These are phyloP conservation scores for Salix caprea DNA, from an alignment of 345 rosid genomes.

Conservation along the genomic window DNA sequence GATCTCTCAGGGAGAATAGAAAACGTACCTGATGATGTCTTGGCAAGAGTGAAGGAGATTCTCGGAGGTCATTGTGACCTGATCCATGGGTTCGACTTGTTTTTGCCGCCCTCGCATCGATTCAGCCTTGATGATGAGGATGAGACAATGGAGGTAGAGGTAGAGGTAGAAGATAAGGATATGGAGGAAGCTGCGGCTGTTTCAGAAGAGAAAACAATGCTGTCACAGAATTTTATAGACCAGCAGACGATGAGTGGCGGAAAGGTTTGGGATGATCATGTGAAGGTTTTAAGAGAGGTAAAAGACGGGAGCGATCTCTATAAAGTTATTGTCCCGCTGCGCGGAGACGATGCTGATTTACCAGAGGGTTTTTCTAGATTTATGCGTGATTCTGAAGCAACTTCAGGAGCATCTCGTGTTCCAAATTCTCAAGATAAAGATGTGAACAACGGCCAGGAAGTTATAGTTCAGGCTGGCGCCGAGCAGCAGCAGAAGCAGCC, in stretches of 20 bases:
- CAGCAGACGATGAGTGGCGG: neutral
- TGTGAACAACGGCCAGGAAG: neutral
- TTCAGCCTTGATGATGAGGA: neutral
- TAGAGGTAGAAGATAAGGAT: neutral
- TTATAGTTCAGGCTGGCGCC: neutral
- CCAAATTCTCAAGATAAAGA: neutral
- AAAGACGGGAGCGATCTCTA: neutral
- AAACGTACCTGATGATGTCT: neutral
- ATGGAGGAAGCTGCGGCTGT: neutral
- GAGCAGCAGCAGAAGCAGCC: neutral
- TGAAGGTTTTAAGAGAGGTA: no score
- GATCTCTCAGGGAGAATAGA: neutral
- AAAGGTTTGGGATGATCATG: neutral
- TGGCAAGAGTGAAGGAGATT: neutral
- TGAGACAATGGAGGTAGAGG: neutral
- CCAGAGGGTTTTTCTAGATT: neutral
- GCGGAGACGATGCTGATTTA: neutral
- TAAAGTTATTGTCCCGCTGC: neutral
- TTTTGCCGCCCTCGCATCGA: neutral
- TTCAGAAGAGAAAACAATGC: neutral
- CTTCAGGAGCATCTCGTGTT: neutral
- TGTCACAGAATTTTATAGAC: no score
- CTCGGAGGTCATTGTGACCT: neutral
- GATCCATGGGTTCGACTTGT: neutral
- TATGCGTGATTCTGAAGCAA: neutral